Evolutionary conservation across 73 alveolate species (phyloP).

Genomic region (Symbiodinium pilosum): DNA sequence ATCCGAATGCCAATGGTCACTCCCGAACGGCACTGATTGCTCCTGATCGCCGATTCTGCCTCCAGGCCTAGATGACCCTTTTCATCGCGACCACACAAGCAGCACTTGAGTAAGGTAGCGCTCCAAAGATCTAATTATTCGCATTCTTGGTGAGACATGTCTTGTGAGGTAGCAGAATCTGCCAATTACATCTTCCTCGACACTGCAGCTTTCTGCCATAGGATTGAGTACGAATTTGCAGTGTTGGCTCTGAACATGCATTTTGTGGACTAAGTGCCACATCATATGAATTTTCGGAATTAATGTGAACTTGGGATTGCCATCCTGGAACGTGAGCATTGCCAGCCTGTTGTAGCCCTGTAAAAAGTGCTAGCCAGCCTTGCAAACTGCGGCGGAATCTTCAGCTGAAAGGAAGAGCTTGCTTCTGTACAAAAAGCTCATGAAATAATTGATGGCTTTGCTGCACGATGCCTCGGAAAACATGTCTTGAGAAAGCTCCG

Average conservation of each 20-base stretch:
- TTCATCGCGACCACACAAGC: constrained; percentile 36
- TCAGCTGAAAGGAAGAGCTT: not conserved
- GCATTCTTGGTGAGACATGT: not conserved
- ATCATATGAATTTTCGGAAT: not conserved
- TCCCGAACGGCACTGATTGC: too few species aligned
- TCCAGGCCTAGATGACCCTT: too few species aligned
- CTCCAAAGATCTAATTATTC: not conserved
- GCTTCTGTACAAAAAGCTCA: constrained; percentile 18
- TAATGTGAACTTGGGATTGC: not conserved
- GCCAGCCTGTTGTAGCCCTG: not conserved
- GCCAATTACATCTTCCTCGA: constrained; percentile 40
- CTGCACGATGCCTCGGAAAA: constrained; percentile 1
- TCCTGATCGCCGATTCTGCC: too few species aligned
- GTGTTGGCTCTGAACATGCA: not conserved
- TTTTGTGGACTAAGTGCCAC: not conserved
- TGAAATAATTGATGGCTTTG: constrained; percentile 16
- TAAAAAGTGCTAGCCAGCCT: not conserved
- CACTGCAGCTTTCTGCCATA: not conserved
- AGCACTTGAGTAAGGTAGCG: constrained; percentile 12
- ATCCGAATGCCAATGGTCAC: too few species aligned
- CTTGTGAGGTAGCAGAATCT: constrained; percentile 10
- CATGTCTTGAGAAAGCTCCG: too few species aligned
- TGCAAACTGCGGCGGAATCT: not conserved
- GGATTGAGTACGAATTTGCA: not conserved
- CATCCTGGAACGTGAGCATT: not conserved